phyloP scores from a whole-genome alignment of 225 moss, liverwort and hornwort genomes.

The Lunularia cruciata region DNA sequence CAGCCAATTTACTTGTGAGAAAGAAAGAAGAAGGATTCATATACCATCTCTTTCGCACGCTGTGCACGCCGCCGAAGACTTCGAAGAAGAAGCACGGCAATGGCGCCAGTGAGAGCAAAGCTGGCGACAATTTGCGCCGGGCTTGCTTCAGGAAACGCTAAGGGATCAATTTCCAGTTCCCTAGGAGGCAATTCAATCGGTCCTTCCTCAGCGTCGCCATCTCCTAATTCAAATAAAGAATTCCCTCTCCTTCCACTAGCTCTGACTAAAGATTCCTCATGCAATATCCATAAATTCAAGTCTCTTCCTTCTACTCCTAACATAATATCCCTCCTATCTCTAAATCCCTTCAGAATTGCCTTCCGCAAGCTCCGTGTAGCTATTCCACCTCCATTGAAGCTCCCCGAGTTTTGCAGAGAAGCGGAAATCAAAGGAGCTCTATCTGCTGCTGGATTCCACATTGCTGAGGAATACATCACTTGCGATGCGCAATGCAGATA shows the following conservation, averaged over 20 bases:
- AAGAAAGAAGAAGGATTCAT: background rate
- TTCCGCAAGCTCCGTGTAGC: no score
- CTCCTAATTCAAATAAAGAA: slow-evolving; percentile 2
- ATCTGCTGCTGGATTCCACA: background rate
- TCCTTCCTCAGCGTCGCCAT: slow-evolving; percentile 27
- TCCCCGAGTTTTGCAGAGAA: background rate
- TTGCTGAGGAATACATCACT: background rate
- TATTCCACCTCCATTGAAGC: background rate
- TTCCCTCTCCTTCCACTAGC: background rate
- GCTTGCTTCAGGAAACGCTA: slow-evolving; percentile 47
- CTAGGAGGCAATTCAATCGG: slow-evolving; percentile 49
- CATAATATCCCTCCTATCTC: background rate
- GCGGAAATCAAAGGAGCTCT: no score
- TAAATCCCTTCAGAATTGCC: background rate
- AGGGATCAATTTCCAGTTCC: slow-evolving; percentile 46
- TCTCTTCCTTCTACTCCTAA: background rate
- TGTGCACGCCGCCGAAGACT: slow-evolving; percentile 42
- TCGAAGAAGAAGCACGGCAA: slow-evolving; percentile 39
- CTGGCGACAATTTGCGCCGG: slow-evolving; percentile 48
- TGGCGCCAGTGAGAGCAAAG: slow-evolving; percentile 39
- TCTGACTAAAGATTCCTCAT: background rate
- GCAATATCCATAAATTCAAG: background rate
- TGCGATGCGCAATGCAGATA: background rate
- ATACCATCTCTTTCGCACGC: slow-evolving; percentile 49
- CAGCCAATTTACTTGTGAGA: no score